Evolutionary conservation across 805 yeast genomes (phyloP).

Genomic region (Barnettozyma californica): DNA sequence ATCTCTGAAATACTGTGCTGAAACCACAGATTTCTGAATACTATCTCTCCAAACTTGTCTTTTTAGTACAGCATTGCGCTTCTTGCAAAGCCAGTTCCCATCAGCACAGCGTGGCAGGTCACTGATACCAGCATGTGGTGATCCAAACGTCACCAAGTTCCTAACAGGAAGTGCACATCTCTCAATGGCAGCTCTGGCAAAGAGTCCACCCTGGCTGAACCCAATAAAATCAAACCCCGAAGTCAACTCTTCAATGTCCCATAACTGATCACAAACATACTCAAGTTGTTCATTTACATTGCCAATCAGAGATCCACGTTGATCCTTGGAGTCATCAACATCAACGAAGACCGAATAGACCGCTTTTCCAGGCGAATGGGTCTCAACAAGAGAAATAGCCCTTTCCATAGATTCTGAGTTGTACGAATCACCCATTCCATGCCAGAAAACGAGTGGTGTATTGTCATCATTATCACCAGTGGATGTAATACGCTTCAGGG

Average conservation of each 20-base stretch:
- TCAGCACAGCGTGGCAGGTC: slow-evolving; percentile 59
- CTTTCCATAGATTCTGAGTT: slow-evolving; percentile 52
- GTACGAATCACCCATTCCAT: slow-evolving; percentile 76
- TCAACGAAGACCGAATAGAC: slow-evolving; percentile 52
- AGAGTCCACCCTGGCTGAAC: slow-evolving; percentile 81
- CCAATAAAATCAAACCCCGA: slow-evolving; percentile 71
- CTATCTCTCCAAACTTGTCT: slow-evolving; percentile 53
- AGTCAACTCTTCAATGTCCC: slow-evolving; percentile 36
- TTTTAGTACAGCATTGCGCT: slow-evolving; percentile 48
- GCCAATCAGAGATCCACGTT: slow-evolving; percentile 52
- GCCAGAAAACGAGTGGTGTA: slow-evolving; percentile 70
- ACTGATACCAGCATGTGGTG: slow-evolving; percentile 73
- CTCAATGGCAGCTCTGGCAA: slow-evolving; percentile 62
- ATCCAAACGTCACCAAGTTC: slow-evolving; percentile 66
- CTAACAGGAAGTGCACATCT: slow-evolving; percentile 44
- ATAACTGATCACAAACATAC: slow-evolving; percentile 50
- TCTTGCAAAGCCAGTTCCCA: slow-evolving; percentile 54
- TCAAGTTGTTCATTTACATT: slow-evolving; percentile 50
- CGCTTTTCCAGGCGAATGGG: slow-evolving; percentile 42
- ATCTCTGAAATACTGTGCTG: slow-evolving; percentile 77
- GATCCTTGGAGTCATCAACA: slow-evolving; percentile 46
- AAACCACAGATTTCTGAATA: slow-evolving; percentile 52
- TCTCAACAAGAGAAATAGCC: slow-evolving; percentile 38
- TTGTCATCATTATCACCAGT: slow-evolving; percentile 5
- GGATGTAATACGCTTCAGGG: slow-evolving; percentile 14